Evolutionary conservation across 768 basidiomycete species (phyloP), one percentile per base, ranked within the genome.

Genomic region (Boletus subcaerulescens): DNA sequence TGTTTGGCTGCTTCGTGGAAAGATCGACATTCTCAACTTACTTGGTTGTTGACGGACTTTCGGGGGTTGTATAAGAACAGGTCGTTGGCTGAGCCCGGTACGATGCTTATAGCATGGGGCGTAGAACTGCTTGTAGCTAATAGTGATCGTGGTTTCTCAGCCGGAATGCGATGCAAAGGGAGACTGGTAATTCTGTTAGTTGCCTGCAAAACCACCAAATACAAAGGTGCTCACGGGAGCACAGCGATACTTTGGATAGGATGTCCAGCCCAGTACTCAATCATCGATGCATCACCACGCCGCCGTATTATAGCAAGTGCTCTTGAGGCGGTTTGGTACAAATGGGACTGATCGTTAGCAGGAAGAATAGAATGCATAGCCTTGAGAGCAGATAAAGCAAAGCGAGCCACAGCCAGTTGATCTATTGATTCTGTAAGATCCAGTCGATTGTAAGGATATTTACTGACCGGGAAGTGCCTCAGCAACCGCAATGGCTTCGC

Each of bases 41-140:
- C 89, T 77, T 85, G 85, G 15, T 77, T 76, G 31, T 77, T 73
- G 40, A 75, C 70, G 8, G 80, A 71, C 65, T 81, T 85, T 53
- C 95, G 77, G 3, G 96, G 96, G 68, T 98, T 94, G 68, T 97
- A 97, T 53, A 98, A 74, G 72, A 98, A 98, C 2, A 91, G 87
- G 67, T 94, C 89, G 20, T 79, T 81, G 31, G 76, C 74, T 4
- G 85, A 85, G 41, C 77, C 74, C 4, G 87, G 70, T 45, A 86
- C 75, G 3, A 85, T 78, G 26, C 72, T 73, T 4, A 75, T 60
- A 45, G 75, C 73, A 18, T 70, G 71, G 0, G 77, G 48, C 24
- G 74, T 73, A 12, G 74, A 74, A 40, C 62, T 51, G 45, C 69
- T 73, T 46, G 77, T 65, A 17, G 76, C 72, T 26, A 90, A 68